Base-by-base conservation (phyloP, 805 yeast species). In the Cyberlindnera xylosilytica region DNA sequence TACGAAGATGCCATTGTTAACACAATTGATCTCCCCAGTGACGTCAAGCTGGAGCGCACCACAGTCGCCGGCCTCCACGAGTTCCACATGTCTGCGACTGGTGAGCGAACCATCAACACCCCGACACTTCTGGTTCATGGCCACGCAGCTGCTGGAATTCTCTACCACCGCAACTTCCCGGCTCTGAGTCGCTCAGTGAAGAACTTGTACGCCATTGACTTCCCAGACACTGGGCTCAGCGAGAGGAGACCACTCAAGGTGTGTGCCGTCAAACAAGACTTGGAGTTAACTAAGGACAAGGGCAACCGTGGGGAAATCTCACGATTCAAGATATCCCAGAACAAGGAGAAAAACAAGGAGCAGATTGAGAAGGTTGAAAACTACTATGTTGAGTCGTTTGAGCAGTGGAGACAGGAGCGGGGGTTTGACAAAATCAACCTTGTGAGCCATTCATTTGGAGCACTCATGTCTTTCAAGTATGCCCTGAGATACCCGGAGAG, bases 141-240 rank as follows among this genome's bases (percentile, higher is more conserved):
- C 0, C 89, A 88, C 58, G 97, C 96, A 2, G 96, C 98, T 0
- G 87, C 95, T 1, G 74, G 89, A 12, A 91, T 95, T 20, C 80
- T 88, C 41, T 91, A 79, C 53, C 76, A 82, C 55, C 77, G 83
- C 47, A 91, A 87, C 57, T 77, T 87, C 50, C 76, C 74, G 35
- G 69, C 62, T 0, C 61, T 83, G 37, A 58, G 76, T 4, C 56
- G 46, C 38, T 46, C 66, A 5, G 64, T 82, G 9, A 77, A 78
- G 1, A 81, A 74, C 33, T 55, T 86, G 26, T 88, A 81, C 58
- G 81, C 87, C 0, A 67, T 86, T 18, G 95, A 86, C 56, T 60
- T 83, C 52, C 76, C 82, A 0, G 89, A 89, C 4, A 81, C 80
- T 62, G 91, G 91, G 1, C 64, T 82, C 9, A 81, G 89, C 16